phyloP scores from a whole-genome alignment of 106 monocot species.

The Iris macrosiphon region DNA sequence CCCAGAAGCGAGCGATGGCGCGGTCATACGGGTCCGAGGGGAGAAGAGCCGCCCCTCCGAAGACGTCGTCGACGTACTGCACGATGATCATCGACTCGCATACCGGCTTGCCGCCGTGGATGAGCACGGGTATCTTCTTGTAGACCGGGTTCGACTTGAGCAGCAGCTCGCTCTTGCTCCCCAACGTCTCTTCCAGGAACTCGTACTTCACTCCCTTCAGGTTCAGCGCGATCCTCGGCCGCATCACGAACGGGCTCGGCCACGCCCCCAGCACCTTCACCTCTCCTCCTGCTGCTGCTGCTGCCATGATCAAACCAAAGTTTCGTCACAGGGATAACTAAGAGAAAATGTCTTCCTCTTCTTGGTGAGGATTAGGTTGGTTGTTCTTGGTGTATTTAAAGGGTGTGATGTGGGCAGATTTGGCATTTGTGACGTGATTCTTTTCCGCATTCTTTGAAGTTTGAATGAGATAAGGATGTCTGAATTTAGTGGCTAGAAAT shows the following conservation, averaged over 20 bases:
- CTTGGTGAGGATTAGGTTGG: too few species aligned
- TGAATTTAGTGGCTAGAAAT: too few species aligned
- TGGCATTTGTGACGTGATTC: too few species aligned
- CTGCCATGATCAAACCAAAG: neutral
- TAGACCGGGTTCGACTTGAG: constrained; percentile 21
- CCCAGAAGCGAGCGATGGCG: constrained; percentile 23
- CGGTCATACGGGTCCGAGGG: constrained; percentile 18
- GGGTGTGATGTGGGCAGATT: too few species aligned
- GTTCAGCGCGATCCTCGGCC: constrained; percentile 15
- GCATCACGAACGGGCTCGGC: constrained; percentile 14
- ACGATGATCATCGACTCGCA: constrained; percentile 23
- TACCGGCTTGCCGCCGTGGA: constrained; percentile 19
- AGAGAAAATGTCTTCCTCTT: too few species aligned
- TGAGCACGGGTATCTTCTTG: constrained; percentile 30
- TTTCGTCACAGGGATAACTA: too few species aligned
- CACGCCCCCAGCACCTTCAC: constrained; percentile 19
- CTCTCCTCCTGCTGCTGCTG: neutral
- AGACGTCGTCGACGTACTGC: constrained; percentile 24
- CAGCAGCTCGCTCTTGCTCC: constrained; percentile 22
- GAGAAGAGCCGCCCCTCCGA: neutral
- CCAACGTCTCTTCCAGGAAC: constrained; percentile 11
- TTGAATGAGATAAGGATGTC: too few species aligned
- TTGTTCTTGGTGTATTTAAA: too few species aligned
- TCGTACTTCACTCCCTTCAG: constrained; percentile 19
- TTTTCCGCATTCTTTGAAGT: too few species aligned